A percentile compares a stretch with the other conserved stretches of the same genome.
Evolutionary conservation across 768 basidiomycete species (phyloP).

Genomic region (Mycena galopus): DNA sequence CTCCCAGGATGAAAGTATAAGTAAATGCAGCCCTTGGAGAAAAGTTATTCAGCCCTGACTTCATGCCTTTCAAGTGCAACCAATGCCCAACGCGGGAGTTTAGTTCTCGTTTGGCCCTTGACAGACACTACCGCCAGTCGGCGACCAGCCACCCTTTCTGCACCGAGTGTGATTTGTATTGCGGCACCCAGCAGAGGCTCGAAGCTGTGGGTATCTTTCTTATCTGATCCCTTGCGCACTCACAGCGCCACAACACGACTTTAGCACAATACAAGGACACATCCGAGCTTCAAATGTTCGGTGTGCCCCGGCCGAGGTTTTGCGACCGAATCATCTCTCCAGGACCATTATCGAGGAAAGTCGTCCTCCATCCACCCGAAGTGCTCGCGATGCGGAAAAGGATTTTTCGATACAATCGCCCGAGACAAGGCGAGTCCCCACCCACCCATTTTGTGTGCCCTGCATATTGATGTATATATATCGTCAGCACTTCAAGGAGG

Average conservation of each 20-base stretch:
- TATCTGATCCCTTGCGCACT: neutral
- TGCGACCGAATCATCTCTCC: conserved; percentile 51
- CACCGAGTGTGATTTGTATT: neutral
- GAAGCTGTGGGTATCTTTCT: neutral
- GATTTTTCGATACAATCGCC: conserved; percentile 52
- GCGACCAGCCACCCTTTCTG: conserved; percentile 6
- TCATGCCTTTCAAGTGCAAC: conserved; percentile 5
- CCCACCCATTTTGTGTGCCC: neutral
- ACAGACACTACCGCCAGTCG: neutral
- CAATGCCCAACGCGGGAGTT: neutral
- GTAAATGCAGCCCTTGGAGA: neutral
- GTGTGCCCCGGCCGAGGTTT: conserved; percentile 34
- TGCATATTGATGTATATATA: neutral
- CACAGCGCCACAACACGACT: too few relatives aligned
- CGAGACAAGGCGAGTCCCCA: conserved; percentile 48
- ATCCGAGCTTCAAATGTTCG: neutral
- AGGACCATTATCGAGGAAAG: conserved; percentile 63
- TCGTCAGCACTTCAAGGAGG: conserved; percentile 5
- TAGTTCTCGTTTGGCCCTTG: neutral
- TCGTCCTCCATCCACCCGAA: conserved; percentile 55
- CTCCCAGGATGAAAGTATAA: conserved; percentile 3
- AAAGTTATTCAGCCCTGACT: too few relatives aligned
- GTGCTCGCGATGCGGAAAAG: conserved; percentile 58
- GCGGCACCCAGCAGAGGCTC: neutral
- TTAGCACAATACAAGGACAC: conserved; percentile 1